Evolutionary conservation across 2,329 filamentous ascomycete species (phyloP), one percentile per base, ranked within the genome.

Genomic region (Fusarium napiforme): DNA sequence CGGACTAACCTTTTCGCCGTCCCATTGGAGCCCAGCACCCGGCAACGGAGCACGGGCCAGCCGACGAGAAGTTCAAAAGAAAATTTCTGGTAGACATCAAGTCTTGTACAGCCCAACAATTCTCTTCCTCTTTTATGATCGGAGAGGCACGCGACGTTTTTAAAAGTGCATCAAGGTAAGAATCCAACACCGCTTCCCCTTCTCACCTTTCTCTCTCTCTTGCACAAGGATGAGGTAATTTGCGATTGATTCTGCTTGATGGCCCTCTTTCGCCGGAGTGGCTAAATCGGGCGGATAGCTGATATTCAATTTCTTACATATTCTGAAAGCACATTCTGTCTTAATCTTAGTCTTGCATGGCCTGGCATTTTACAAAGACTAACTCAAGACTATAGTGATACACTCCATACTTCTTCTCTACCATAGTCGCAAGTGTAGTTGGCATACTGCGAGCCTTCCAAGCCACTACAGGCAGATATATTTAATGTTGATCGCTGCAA

Each of bases 291-390:
- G 81, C 85, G 86, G 88, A 85, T 82, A 89, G 83, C 87, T 97
- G 95, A 97, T 93, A 97, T 93, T 95, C 85, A 91, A 81, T 90
- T 91, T 96, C 95, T 97, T 97, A 97, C 95, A 97, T 97, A 97
- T 97, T 94, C 95, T 97, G 95, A 97, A 69, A 65, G 73, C 67
- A 69, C 53, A 56, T 45, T 63, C 49, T 46, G 40, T 68, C 63
- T 47, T 52, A 47, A n/a, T 49, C 49, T 65, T 30, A 55, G 50
- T 83, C 78, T 80, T 78, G 62, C 65, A 43, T 57, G 56, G 61
- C 43, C 55, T 67, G 23, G 36, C 64, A 42, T 28, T 39, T 47
- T 53, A 55, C 83, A 59, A 56, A 30, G 60, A 64, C 80, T 80
- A 73, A 79, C 71, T 14, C 53, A 50, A 55, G 34, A 64, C 59